Evolutionary conservation across 192 early-diverging fungal species (phyloP).

Genomic region (Kappamyces sp.): DNA sequence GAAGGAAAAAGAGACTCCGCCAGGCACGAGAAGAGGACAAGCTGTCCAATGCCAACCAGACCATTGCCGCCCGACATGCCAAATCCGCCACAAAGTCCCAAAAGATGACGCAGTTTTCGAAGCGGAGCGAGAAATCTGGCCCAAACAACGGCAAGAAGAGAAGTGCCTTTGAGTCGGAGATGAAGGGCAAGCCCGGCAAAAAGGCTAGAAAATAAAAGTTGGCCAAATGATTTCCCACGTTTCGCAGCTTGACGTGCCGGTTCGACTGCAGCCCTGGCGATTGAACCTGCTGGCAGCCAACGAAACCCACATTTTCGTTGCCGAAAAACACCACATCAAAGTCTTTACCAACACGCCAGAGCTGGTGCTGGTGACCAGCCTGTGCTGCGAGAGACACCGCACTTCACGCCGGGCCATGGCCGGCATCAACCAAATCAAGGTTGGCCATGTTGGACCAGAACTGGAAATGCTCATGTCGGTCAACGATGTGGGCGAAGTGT

Average conservation of each 20-base stretch:
- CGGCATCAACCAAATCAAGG: no score
- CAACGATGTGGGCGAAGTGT: background rate
- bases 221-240: background rate
- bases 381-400: no score
- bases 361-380: background rate
- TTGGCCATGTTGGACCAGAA: no score
- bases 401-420: no score
- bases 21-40: constrained; percentile 39
- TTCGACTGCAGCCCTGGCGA: no score
- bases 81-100: constrained; percentile 25
- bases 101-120: background rate
- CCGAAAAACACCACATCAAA: background rate
- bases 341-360: background rate
- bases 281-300: no score
- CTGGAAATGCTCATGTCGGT: background rate
- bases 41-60: constrained; percentile 27
- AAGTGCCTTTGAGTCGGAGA: background rate
- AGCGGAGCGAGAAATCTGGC: background rate
- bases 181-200: background rate
- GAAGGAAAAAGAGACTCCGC: constrained; percentile 39
- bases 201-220: background rate
- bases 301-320: background rate
- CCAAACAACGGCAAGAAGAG: background rate
- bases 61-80: constrained; percentile 25
- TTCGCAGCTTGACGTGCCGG: background rate